Conservation (phyloP, 768 basidiomycete species). For the Dictyophora rubrovolvata region DNA sequence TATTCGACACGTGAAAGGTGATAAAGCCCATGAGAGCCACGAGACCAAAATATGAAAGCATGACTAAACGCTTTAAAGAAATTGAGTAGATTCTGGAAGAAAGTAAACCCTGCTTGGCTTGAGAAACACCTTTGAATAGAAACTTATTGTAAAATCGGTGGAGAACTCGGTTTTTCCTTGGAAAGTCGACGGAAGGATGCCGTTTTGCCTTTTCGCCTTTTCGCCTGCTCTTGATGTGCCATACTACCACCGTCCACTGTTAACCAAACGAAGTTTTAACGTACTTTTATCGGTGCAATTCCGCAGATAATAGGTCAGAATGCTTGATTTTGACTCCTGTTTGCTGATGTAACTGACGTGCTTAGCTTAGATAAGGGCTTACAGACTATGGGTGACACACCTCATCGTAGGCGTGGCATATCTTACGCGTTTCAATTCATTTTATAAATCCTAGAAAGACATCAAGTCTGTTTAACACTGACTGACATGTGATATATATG, state of each 20-base stretch:
- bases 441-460: no score
- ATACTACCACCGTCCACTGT: no score
- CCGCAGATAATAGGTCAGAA: background rate
- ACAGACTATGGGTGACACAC: background rate
- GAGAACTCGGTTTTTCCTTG: background rate
- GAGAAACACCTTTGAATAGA: no score
- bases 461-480: no score
- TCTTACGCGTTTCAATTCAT: no score
- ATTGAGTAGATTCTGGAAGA: no score
- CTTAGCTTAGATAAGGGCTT: background rate
- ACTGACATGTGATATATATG: no score
- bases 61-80: background rate
- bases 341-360: background rate
- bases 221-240: background rate
- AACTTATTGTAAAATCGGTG: background rate
- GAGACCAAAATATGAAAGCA: background rate
- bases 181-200: background rate
- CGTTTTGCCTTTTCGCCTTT: background rate
- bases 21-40: no score
- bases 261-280: background rate
- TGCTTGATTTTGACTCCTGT: no score
- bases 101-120: no score
- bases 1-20: background rate
- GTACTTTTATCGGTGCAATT: background rate
- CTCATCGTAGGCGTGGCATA: no score